phyloP scores from a whole-genome alignment of 2,329 filamentous ascomycete species.

The Colletotrichum melonis region DNA sequence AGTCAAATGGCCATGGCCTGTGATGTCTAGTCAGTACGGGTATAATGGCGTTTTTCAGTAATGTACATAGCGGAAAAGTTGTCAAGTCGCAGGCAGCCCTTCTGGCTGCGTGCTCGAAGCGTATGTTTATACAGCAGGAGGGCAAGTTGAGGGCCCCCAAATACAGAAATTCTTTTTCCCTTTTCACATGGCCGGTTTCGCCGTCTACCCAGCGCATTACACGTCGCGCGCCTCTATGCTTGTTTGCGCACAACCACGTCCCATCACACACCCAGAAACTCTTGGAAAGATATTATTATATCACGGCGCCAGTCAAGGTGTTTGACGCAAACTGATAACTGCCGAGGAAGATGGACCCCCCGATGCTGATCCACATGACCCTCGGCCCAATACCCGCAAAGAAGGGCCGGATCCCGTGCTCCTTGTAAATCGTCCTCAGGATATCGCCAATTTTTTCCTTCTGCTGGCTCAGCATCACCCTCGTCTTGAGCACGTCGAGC shows the following conservation, averaged over 20 bases:
- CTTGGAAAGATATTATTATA: neutral
- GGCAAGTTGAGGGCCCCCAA: constrained; percentile 7
- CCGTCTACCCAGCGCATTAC: neutral
- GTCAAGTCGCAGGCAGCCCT: constrained; percentile 17
- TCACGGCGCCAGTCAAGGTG: constrained; percentile 62
- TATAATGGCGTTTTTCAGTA: constrained; percentile 32
- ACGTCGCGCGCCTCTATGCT: neutral
- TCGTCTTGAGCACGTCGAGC: constrained; percentile 94
- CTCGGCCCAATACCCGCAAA: constrained; percentile 84
- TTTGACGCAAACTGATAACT: constrained; percentile 93
- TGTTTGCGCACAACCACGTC: no score
- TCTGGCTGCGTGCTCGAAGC: neutral
- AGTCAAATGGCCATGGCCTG: constrained; percentile 4
- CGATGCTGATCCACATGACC: constrained; percentile 94
- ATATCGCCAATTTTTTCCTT: constrained; percentile 69
- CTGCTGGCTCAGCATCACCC: constrained; percentile 89
- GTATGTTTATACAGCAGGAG: constrained; percentile 26
- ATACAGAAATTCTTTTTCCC: constrained; percentile 12
- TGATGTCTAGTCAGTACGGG: constrained; percentile 27
- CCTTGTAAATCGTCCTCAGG: constrained; percentile 71
- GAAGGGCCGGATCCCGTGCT: constrained; percentile 75
- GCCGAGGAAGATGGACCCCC: constrained; percentile 93
- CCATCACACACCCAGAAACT: neutral
- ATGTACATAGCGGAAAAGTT: constrained; percentile 35
- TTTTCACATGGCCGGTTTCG: neutral